These are phyloP conservation scores for Debaryomycetaceae sp. DNA, from an alignment of 1,139 yeast genomes.

Conservation along the genomic window DNA sequence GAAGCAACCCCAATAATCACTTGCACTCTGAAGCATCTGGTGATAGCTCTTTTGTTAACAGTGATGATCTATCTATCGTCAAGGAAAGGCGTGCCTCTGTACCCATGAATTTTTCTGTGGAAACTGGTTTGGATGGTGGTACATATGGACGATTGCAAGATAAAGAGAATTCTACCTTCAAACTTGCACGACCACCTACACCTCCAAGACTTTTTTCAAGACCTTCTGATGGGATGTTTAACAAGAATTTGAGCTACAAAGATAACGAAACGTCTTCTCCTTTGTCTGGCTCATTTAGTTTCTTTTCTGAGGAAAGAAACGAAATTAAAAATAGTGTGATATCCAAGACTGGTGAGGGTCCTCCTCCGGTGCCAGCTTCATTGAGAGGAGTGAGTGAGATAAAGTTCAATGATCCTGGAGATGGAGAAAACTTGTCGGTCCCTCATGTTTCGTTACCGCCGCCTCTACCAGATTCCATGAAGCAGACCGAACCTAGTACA, in stretches of 20 bases:
- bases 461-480: background rate
- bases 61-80: background rate
- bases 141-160: background rate
- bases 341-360: slow-evolving; percentile 2
- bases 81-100: background rate
- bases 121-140: background rate
- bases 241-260: background rate
- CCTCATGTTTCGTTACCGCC: background rate
- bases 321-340: background rate
- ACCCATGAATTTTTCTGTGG: background rate
- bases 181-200: background rate
- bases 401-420: background rate
- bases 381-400: background rate
- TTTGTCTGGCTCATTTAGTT: background rate
- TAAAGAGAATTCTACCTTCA: background rate
- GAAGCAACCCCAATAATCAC: background rate
- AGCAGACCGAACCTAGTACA: too few relatives aligned
- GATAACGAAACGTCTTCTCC: background rate
- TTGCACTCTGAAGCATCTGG: background rate
- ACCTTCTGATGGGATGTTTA: too few relatives aligned
- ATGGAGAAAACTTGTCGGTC: too few relatives aligned
- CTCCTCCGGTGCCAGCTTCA: slow-evolving; percentile 8
- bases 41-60: background rate
- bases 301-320: background rate
- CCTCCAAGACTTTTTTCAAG: slow-evolving; percentile 1